Percentiles rank a stretch among this genome's conserved stretches.
phyloP scores from a whole-genome alignment of 495 filamentous ascomycete species.

The Aspergillus taichungensis region DNA sequence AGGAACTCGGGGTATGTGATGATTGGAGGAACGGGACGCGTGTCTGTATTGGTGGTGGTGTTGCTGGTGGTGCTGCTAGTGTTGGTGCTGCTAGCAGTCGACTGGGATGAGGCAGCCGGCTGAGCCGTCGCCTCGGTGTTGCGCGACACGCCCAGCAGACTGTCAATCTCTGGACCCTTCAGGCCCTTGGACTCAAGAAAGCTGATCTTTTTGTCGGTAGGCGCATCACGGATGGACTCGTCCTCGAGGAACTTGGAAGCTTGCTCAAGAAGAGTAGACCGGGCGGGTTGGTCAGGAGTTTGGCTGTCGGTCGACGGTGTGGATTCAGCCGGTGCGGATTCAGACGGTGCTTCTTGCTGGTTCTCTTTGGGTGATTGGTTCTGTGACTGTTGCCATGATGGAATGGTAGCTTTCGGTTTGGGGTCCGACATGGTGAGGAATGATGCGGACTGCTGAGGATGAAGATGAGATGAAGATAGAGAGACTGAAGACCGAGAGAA shows the following conservation, averaged over 20 bases:
- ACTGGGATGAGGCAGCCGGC: constrained; percentile 10
- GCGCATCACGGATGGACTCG: constrained; percentile 59
- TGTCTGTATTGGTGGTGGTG: constrained; percentile 7
- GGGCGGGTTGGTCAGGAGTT: constrained; percentile 23
- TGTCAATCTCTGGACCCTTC: constrained; percentile 54
- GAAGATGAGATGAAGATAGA: no score
- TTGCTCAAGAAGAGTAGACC: constrained; percentile 52
- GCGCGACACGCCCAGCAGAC: constrained; percentile 46
- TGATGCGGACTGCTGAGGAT: no score
- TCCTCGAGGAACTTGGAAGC: constrained; percentile 75
- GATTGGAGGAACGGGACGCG: constrained; percentile 65
- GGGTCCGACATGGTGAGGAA: no score
- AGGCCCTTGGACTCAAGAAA: constrained; percentile 81
- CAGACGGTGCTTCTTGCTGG: no score
- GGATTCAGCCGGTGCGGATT: not conserved
- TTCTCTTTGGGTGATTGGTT: no score
- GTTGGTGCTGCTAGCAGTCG: constrained; percentile 8
- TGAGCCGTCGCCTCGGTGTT: constrained; percentile 23
- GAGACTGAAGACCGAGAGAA: no score
- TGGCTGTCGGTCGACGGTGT: constrained; percentile 1
- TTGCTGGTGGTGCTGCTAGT: constrained; percentile 8
- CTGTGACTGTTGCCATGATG: no score
- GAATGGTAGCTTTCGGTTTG: no score
- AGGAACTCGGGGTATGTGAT: constrained; percentile 98
- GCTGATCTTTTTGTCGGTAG: constrained; percentile 61